These are phyloP conservation scores for Dothiorella sarmentorum DNA, from an alignment of 2,329 filamentous ascomycete species.

Conservation along the genomic window DNA sequence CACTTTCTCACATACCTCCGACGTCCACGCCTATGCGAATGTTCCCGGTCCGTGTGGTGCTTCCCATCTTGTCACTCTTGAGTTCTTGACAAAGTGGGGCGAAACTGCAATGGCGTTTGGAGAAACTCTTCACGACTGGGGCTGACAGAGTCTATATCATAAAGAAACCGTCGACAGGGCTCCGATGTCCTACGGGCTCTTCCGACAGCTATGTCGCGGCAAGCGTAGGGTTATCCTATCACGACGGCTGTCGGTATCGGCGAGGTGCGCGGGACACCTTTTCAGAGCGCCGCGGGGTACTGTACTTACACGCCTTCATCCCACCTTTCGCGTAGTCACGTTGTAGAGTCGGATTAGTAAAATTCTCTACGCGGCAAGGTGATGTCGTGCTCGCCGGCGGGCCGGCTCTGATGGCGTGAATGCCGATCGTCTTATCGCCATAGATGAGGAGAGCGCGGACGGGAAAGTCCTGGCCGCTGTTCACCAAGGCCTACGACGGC, in stretches of 20 bases:
- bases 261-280: too few relatives aligned
- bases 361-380: neutral
- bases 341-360: neutral
- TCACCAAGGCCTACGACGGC: too few relatives aligned
- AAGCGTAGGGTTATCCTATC: neutral
- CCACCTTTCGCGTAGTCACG: neutral
- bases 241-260: conserved; percentile 1
- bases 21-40: conserved; percentile 45
- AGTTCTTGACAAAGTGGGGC: too few relatives aligned
- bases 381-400: neutral
- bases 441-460: neutral
- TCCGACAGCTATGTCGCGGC: neutral
- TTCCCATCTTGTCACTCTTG: neutral
- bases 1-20: conserved; percentile 28
- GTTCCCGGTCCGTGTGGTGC: conserved; percentile 16
- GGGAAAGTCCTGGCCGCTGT: neutral
- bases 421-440: neutral
- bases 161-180: neutral
- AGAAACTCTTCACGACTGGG: neutral
- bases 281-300: neutral
- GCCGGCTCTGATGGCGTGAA: conserved; percentile 3
- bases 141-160: neutral
- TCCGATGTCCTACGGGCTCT: neutral
- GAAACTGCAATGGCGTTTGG: too few relatives aligned
- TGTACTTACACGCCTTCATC: neutral